These are phyloP conservation scores for Wickerhamomyces silvicola DNA, from an alignment of 805 yeast genomes.

Conservation along the genomic window DNA sequence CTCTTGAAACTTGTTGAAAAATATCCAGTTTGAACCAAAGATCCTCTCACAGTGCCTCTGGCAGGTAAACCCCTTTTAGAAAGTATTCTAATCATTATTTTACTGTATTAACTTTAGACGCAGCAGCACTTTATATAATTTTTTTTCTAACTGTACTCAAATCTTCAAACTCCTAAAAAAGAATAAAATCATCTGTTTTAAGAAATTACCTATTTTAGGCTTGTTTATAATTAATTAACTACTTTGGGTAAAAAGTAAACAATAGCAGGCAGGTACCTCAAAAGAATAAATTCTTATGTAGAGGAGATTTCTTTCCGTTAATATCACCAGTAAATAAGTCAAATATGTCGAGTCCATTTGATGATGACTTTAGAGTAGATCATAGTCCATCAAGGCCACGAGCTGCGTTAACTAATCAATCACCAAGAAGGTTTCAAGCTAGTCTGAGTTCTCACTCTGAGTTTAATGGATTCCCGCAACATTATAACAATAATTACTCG, in stretches of 20 bases:
- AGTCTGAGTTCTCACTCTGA: slow-evolving; percentile 1
- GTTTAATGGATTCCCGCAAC: slow-evolving; percentile 13
- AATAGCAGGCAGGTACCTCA: slow-evolving; percentile 3
- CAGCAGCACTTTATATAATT: no score
- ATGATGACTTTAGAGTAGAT: slow-evolving; percentile 18
- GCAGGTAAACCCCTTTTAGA: neutral
- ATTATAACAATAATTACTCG: slow-evolving; percentile 27
- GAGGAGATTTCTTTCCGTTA: neutral
- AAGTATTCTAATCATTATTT: neutral
- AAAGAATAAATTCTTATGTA: neutral
- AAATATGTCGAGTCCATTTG: slow-evolving; percentile 23
- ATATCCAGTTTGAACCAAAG: neutral
- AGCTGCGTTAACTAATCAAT: slow-evolving; percentile 12
- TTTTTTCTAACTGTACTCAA: no score
- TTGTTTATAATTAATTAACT: slow-evolving; percentile 2
- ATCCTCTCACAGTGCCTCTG: neutral
- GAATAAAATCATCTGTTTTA: neutral
- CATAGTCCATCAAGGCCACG: slow-evolving; percentile 17
- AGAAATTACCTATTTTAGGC: neutral
- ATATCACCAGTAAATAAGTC: neutral
- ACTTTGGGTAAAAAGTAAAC: slow-evolving; percentile 18
- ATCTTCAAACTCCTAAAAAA: no score
- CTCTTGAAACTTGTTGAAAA: slow-evolving; percentile 14
- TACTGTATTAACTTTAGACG: no score
- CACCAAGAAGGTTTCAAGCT: slow-evolving; percentile 15